A percentile compares a stretch with the other conserved stretches of the same genome.
Conservation (phyloP, 441 rosid genomes). For the Populus trichocarpa region DNA sequence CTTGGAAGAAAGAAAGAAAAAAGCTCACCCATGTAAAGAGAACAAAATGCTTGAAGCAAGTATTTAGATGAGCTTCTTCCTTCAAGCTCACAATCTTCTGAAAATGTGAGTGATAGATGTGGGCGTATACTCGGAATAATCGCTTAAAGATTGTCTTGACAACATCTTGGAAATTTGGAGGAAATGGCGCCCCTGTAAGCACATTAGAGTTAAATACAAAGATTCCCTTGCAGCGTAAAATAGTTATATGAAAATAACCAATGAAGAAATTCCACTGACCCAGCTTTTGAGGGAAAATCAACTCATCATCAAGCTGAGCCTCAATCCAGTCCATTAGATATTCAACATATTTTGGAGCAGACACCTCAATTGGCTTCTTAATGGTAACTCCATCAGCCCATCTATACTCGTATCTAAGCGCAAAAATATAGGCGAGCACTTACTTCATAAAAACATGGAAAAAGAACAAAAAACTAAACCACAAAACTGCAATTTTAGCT, state of each 20-base stretch:
- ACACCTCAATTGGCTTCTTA: conserved; percentile 95
- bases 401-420: conserved; percentile 82
- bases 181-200: conserved; percentile 78
- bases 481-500: not conserved
- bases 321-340: conserved; percentile 99
- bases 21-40: conserved; percentile 81
- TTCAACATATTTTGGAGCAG: conserved; percentile 95
- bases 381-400: conserved; percentile 98
- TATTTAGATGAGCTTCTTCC: conserved; percentile 99
- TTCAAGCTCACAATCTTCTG: conserved; percentile 93
- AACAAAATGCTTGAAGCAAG: conserved; percentile 96
- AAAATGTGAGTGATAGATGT: conserved; percentile 92
- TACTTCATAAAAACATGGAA: not conserved
- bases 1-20: not conserved
- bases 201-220: not conserved
- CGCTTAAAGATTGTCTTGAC: conserved; percentile 91
- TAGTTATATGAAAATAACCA: not conserved
- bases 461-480: not conserved
- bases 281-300: conserved; percentile 87
- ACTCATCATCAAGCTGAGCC: conserved; percentile 81
- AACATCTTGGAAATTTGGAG: conserved; percentile 82
- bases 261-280: conserved; percentile 33
- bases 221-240: not conserved
- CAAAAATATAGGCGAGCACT: not conserved
- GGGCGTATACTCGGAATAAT: conserved; percentile 90